Base-by-base conservation (phyloP, 1,139 yeast species). In the Zygoascus hellenicus region DNA sequence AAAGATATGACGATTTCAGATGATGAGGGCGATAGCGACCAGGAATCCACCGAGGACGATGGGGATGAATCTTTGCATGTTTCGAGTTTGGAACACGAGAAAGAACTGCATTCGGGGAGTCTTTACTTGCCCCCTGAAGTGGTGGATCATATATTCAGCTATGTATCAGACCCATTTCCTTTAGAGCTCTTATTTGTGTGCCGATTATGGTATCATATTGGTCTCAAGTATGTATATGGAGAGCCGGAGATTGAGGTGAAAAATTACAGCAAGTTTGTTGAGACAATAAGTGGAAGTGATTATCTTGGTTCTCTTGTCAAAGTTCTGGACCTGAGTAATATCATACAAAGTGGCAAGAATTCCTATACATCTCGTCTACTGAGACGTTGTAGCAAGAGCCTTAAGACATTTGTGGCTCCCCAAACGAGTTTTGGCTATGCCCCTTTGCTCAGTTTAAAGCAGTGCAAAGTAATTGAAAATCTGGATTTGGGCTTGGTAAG, bases 351-450 rank as follows among this genome's bases (percentile, higher is more conserved):
- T 38, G 97, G 97, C n/a, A 89, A 86, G 61, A 92, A 89, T 66
- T 92, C 97, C 1, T 84, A 75, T 63, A 90, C 92, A 16, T 87
- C 97, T 1, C 83, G 85, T 55, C 62, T 92, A 5, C 68, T 92
- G 49, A 77, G 95, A 58, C 71, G 96, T 41, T 85, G 96, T 48
- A 76, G 88, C 9, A 65, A 73, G 19, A 74, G 74, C 43, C 67
- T 92, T 45, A 75, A 79, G 54, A 70, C 72, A 10, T 89, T 92
- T 59, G 78, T 85, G 6, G 97, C 97, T 0, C 96, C 97, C 1
- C 97, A 90, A 61, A 83, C 97, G 32, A 85, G 95, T 68, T 90
- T 92, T 70, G 97, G 97, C 0, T 75, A 83, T 50, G 87, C 95
- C 0, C 97, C 97, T 0, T 68, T 90, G 55, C 76, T 88, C 16